Evolutionary conservation across 768 basidiomycete genomes (phyloP), one percentile per base, ranked within the genome.

Genomic region (Cyclocybe aegerita): DNA sequence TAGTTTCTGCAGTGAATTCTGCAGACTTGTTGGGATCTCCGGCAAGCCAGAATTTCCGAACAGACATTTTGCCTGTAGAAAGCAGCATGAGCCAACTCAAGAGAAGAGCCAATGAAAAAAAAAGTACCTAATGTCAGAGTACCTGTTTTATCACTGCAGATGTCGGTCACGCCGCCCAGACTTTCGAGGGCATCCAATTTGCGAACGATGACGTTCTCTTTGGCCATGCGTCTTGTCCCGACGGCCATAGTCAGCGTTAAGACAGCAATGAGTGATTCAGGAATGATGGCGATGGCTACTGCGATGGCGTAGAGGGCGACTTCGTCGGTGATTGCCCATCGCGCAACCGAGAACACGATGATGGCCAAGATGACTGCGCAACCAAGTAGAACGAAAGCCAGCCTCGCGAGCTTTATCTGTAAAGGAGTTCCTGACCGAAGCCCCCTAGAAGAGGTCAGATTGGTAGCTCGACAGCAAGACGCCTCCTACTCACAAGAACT

Each of bases 111-210:
- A 32, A 9, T 8, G 11, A 34, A 38, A 41, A 3, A 41, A 3
- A 39, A 53, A 57, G 42, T 23, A 65, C 68, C 68, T 1, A 73
- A 63, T 2, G 80, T 81, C 30, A 81, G 61, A 11, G 84, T 86
- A 17, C 84, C 84, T 0, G 84, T 86, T 64, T 85, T 85, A 63
- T 86, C 84, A 16, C 80, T 82, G 61, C 83, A 85, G 35, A 75
- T 69, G 57, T 74, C 69, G 4, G 69, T 71, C 7, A 86, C 81
- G 7, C 76, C 80, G 9, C 82, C 80, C 36, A 86, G 61, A 43
- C 77, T 81, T 60, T 86, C 83, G 53, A 86, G 71, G 10, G 83
- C 82, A 55, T 85, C 82, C 53, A 86, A 74, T 46, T 80, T 76
- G 32, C 82, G 74, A 11, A 85, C 81, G 49, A 86, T 77, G 32